Evolutionary conservation across 306 rosid genomes (phyloP), one percentile per base, ranked within the genome.

Genomic region (Calophaca sinica): DNA sequence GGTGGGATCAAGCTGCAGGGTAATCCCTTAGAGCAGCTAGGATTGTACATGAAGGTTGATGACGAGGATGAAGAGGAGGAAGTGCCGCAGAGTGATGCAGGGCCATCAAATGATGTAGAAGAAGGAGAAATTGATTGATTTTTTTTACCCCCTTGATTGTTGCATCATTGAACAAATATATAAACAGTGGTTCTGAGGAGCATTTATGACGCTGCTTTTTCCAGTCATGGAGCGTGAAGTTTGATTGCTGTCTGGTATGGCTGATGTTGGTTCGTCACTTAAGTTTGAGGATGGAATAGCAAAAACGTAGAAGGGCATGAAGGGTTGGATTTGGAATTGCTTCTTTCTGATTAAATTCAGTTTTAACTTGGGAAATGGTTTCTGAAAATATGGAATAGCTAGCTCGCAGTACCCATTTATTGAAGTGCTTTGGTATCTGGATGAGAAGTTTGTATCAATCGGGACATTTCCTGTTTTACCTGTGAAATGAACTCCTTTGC

Each of bases 21-120:
- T 5, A 88, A 92, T 68, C 88, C 96, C 59, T 83, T 92, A 13
- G 96, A 90, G 80, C 88, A 83, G 84, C 85, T 92, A 54, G 97
- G 97, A 20, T 83, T 92, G 79, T 90, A 85, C 85, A 90, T 88
- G 92, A 92, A 92, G 86, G 80, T 15, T 28, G 96, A 92, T 8
- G 97, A 90, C 14, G 97, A 92, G 59, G 88, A 83, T 6, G 96
- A 91, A 70, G 98, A 93, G 59, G 96, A 93, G 50, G 93, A 81
- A 59, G 83, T 41, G 50, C 78, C 86, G 12, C 64, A 32, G 31
- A 32, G 68, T 38, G 74, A 52, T 75, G 79, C 84, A 15, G 86
- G 82, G 75, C 88, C 87, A 46, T 8, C 79, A 26, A 85, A 84
- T 46, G 96, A 89, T 42, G 93, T 79, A 10, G 98, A 89, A 83